Evolutionary conservation across 495 filamentous ascomycete species (phyloP).

Genomic region (Talaromyces liani): DNA sequence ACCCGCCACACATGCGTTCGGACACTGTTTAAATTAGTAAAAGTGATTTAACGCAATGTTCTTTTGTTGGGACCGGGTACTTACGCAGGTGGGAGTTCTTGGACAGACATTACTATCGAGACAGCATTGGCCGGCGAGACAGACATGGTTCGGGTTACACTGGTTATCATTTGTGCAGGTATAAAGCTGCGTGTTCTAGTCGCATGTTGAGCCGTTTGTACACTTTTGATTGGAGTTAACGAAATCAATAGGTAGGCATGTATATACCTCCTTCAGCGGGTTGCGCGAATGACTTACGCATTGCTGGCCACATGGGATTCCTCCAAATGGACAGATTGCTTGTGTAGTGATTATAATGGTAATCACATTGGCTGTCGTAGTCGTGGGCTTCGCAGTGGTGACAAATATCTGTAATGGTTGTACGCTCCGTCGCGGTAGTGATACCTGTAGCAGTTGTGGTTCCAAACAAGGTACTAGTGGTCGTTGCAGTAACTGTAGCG

Average conservation of each 20-base stretch:
- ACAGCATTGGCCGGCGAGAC: not conserved
- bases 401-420: too few species aligned
- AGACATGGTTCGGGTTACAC: not conserved
- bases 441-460: too few species aligned
- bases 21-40: not conserved
- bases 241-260: too few species aligned
- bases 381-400: too few species aligned
- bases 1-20: not conserved
- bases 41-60: not conserved
- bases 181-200: not conserved
- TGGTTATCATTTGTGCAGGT: not conserved
- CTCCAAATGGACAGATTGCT: not conserved
- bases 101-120: not conserved
- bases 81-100: not conserved
- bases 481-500: not conserved
- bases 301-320: not conserved
- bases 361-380: not conserved
- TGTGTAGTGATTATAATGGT: not conserved
- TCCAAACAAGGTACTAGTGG: too few species aligned
- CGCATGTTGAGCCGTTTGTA: not conserved
- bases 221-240: not conserved
- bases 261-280: too few species aligned
- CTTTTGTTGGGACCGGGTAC: not conserved
- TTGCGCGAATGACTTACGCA: not conserved
- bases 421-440: too few species aligned